Base-by-base conservation (phyloP, 2,329 filamentous ascomycete species). In the Paraphaeosphaeria sporulosa region DNA sequence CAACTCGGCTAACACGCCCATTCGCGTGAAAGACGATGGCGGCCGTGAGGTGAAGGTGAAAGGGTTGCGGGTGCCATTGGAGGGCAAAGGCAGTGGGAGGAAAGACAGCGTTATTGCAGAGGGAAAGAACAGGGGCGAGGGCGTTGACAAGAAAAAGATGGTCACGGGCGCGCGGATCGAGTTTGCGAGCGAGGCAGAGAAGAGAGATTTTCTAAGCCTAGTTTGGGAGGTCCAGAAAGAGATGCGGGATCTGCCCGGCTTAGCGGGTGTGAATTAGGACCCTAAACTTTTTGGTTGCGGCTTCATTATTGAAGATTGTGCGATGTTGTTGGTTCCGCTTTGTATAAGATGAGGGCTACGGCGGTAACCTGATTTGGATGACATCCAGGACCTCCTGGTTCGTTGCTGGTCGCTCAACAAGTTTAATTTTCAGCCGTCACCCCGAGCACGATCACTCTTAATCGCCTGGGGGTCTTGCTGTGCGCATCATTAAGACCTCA, bases 141-240 rank as follows among this genome's bases (percentile, higher is more conserved):
- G 27, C 38, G 19, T 76, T 1, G 72, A 78, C 4, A 74, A 72
- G 62, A 76, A 75, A 55, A 80, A 77, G 61, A 71, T 73, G 34
- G 76, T 83, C n/a, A 75, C 68, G 9, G 80, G 80, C 1, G 76
- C 79, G 3, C 73, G 71, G 66, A 76, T 83, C 17, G 80, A 82
- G 64, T 83, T 83, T 66, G 76, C 76, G 53, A 77, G 63, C 2
- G 79, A 81, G 44, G 71, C 70, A 25, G 80, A 82, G 67, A 79
- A 79, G 68, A 69, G 59, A 27, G 64, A 70, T 54, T 83, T 83
- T 63, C 59, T 82, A 52, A 67, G 56, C 0, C 64, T 78, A 66
- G 75, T 78, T 17, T 73, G 67, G 63, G 74, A 76, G 59, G 73
- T 77, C 57, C 79, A 82, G 67, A 68, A 64, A 59, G 71, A 68